A percentile compares a stretch with the other conserved stretches of the same genome.
Evolutionary conservation across 1,139 yeast species (phyloP).

Genomic region (Yamadazyma triangularis): DNA sequence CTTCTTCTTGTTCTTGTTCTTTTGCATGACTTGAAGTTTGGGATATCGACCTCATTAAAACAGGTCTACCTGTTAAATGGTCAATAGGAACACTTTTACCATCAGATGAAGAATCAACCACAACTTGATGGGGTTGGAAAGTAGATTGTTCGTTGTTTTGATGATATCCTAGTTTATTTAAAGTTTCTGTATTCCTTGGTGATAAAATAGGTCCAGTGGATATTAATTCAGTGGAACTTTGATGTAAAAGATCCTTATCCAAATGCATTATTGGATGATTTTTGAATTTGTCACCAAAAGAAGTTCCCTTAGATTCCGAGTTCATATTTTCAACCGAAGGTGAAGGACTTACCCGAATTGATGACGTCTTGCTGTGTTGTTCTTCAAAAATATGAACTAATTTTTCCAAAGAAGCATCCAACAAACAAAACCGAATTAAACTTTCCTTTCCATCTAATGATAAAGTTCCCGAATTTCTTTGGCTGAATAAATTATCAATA

Average conservation of each 20-base stretch:
- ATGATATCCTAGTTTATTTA: conserved; percentile 21
- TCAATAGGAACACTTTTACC: conserved; percentile 59
- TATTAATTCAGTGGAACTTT: conserved; percentile 47
- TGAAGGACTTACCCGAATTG: conserved; percentile 19
- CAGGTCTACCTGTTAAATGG: conserved; percentile 67
- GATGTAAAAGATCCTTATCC: conserved; percentile 30
- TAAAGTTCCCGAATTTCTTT: conserved; percentile 32
- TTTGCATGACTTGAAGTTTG: conserved; percentile 66
- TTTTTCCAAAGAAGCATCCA: conserved; percentile 42
- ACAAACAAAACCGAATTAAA: conserved; percentile 37
- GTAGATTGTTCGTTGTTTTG: conserved; percentile 19
- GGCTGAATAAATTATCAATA: conserved; percentile 36
- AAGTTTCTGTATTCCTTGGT: conserved; percentile 28
- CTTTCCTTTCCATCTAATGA: conserved; percentile 44
- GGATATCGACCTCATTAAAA: conserved; percentile 57
- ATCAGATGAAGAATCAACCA: conserved; percentile 51
- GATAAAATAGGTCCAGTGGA: conserved; percentile 54
- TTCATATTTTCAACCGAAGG: conserved; percentile 14
- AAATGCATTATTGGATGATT: conserved; percentile 8
- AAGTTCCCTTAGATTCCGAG: not conserved
- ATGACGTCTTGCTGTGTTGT: conserved; percentile 22
- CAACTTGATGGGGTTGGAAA: conserved; percentile 66
- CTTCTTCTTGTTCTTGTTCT: conserved; percentile 85
- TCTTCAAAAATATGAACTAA: conserved; percentile 42
- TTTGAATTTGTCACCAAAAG: conserved; percentile 1